Percentiles rank a stretch among this genome's conserved stretches.
Evolutionary conservation across 2,329 filamentous ascomycete genomes (phyloP).

Genomic region (Chrysoporthe puriensis): DNA sequence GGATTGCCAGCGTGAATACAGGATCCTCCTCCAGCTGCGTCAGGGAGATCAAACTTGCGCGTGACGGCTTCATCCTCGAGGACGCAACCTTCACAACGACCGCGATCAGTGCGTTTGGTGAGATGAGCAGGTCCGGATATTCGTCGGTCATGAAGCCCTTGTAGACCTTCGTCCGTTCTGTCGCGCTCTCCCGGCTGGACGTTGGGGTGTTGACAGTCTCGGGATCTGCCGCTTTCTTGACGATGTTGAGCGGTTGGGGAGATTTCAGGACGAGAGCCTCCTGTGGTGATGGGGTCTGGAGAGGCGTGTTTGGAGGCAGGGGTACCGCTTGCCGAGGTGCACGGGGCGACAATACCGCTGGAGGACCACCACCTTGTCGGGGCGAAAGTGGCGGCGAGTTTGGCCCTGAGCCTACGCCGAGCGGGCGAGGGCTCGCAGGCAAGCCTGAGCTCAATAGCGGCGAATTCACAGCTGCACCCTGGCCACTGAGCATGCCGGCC

Average conservation of each 20-base stretch:
- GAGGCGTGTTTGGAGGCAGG: conserved; percentile 69
- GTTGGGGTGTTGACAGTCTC: conserved; percentile 36
- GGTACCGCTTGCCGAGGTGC: conserved; percentile 75
- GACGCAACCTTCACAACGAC: conserved; percentile 88
- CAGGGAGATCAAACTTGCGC: conserved; percentile 79
- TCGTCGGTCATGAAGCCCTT: conserved; percentile 82
- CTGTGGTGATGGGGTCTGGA: conserved; percentile 58
- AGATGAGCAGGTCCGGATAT: conserved; percentile 81
- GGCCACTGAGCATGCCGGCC: conserved; percentile 53
- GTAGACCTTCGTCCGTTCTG: conserved; percentile 62
- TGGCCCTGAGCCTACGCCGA: conserved; percentile 55
- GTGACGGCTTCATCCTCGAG: conserved; percentile 90
- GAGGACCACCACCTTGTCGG: conserved; percentile 43
- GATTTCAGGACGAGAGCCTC: conserved; percentile 43
- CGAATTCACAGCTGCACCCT: conserved; percentile 39
- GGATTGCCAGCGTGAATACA: conserved; percentile 88
- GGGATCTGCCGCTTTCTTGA: conserved; percentile 39
- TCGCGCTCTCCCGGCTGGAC: conserved; percentile 41
- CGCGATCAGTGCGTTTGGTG: conserved; percentile 85
- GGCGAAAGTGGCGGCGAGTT: conserved; percentile 74
- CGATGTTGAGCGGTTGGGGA: conserved; percentile 45
- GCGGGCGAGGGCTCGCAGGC: conserved; percentile 62
- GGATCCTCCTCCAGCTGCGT: conserved; percentile 87
- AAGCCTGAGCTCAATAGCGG: conserved; percentile 63
- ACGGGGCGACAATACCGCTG: conserved; percentile 64